phyloP scores from a whole-genome alignment of 768 basidiomycete genomes.

The Boletus reticuloceps region DNA sequence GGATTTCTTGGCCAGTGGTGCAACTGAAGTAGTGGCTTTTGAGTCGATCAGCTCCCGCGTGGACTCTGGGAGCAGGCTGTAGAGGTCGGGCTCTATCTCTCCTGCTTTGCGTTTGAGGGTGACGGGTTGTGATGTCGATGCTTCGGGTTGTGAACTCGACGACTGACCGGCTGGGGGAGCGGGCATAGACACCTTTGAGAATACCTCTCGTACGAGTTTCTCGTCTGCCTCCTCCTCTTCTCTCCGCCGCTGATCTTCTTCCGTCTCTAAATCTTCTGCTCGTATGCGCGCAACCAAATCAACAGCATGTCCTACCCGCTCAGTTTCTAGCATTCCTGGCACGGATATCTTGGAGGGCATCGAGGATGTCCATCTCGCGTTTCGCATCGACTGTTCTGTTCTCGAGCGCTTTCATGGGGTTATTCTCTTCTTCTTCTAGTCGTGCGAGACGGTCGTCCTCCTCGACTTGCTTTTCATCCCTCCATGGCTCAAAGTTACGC shows the following conservation, averaged over 20 bases:
- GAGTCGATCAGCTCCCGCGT: constrained; percentile 56
- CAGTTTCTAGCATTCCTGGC: constrained; percentile 86
- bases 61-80: constrained; percentile 65
- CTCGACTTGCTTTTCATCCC: constrained; percentile 73
- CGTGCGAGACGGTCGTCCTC: constrained; percentile 84
- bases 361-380: constrained; percentile 97
- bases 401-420: constrained; percentile 97
- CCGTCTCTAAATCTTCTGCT: constrained; percentile 69
- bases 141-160: constrained; percentile 20
- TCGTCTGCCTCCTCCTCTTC: constrained; percentile 91
- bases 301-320: constrained; percentile 73
- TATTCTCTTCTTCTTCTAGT: constrained; percentile 89
- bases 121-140: constrained; percentile 35
- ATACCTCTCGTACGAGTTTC: constrained; percentile 80
- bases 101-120: constrained; percentile 90
- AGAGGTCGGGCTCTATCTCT: constrained; percentile 68
- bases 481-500: constrained; percentile 97
- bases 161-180: constrained; percentile 14
- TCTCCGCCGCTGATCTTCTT: constrained; percentile 69
- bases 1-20: constrained; percentile 54
- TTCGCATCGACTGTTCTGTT: constrained; percentile 90
- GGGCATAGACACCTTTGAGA: constrained; percentile 65
- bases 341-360: constrained; percentile 90
- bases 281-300: constrained; percentile 64
- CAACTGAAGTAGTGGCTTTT: constrained; percentile 38